These are phyloP conservation scores for Suillus lakei DNA, from an alignment of 768 basidiomycete species.

Conservation along the genomic window DNA sequence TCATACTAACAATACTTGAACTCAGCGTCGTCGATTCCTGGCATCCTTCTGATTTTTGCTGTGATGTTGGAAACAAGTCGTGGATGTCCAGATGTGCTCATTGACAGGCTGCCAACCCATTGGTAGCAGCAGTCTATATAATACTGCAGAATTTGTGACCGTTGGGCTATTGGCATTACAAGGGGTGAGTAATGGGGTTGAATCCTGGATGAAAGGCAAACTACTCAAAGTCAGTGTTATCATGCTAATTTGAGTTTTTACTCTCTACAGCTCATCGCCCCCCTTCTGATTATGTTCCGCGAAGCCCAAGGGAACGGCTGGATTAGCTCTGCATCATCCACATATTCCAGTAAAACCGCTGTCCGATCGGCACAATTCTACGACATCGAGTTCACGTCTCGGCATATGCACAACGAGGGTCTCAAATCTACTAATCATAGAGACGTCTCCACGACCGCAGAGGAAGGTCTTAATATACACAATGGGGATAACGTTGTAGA, in stretches of 20 bases:
- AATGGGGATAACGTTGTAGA: background rate
- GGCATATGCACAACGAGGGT: background rate
- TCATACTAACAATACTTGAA: no score
- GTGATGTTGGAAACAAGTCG: no score
- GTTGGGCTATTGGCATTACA: no score
- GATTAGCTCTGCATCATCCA: slow-evolving; percentile 25
- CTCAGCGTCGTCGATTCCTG: no score
- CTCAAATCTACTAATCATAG: background rate
- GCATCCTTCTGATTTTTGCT: no score
- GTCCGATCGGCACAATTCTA: slow-evolving; percentile 22
- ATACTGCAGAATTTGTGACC: no score
- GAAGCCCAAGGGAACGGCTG: slow-evolving; percentile 44
- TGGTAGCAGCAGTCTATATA: no score
- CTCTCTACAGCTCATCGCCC: slow-evolving; percentile 38
- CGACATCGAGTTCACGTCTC: slow-evolving; percentile 29
- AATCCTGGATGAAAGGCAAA: no score
- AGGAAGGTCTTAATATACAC: background rate
- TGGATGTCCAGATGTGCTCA: no score
- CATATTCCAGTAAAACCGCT: slow-evolving; percentile 9
- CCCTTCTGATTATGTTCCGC: slow-evolving; percentile 43
- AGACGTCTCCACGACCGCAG: background rate
- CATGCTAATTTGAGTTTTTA: background rate
- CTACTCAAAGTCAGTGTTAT: slow-evolving; percentile 30
- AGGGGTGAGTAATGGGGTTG: no score
- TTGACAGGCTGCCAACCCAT: no score